phyloP scores from a whole-genome alignment of 139 green algal species.

The Chlorella vulgaris region DNA sequence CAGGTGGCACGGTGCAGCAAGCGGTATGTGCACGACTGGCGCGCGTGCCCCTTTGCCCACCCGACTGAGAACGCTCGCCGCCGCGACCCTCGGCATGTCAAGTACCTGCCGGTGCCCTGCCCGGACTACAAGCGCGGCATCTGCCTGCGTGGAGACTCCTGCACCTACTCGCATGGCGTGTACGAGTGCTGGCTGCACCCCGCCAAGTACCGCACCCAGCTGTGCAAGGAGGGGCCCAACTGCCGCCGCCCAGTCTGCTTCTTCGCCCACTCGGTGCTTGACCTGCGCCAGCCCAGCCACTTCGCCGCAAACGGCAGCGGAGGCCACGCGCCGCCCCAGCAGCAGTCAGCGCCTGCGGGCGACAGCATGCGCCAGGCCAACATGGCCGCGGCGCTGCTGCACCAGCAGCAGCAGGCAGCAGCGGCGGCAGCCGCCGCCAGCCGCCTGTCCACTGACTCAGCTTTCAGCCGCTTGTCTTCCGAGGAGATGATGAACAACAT shows the following conservation, averaged over 20 bases:
- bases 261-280: conserved; percentile 83
- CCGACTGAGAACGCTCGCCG: conserved; percentile 95
- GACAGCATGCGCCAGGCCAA: neutral
- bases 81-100: conserved; percentile 86
- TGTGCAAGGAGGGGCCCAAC: conserved; percentile 85
- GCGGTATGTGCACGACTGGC: conserved; percentile 94
- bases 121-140: conserved; percentile 91
- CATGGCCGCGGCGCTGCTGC: no score
- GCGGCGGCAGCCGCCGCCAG: neutral
- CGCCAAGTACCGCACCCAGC: conserved; percentile 82
- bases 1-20: conserved; percentile 83
- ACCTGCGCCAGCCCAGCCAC: conserved; percentile 74
- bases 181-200: conserved; percentile 95
- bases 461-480: neutral
- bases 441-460: neutral
- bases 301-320: neutral
- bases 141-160: conserved; percentile 70
- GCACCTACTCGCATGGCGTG: conserved; percentile 88
- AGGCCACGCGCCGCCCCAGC: neutral
- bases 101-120: conserved; percentile 90
- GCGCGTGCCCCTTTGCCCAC: conserved; percentile 95
- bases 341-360: conserved; percentile 14
- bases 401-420: neutral
- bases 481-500: conserved; percentile 33
- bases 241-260: conserved; percentile 92